Conservation (phyloP, 768 basidiomycete genomes). For the Mycena rebaudengoi region DNA sequence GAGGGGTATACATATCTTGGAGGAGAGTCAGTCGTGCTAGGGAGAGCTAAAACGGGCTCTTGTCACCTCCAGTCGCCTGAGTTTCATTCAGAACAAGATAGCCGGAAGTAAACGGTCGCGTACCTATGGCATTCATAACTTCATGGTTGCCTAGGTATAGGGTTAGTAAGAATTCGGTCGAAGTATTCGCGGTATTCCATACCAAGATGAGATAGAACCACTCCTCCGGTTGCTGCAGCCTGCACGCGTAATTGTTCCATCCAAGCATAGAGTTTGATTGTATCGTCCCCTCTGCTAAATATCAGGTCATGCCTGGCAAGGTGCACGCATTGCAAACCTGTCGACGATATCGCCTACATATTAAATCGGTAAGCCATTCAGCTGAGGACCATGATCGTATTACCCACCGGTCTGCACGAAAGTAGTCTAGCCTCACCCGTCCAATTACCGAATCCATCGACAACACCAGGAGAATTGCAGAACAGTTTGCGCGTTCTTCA, state of each 20-base stretch:
- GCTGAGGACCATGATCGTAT: background rate
- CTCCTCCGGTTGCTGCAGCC: slow-evolving; percentile 73
- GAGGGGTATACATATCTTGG: slow-evolving; percentile 83
- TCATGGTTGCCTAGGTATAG: slow-evolving; percentile 79
- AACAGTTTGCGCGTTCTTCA: slow-evolving; percentile 80
- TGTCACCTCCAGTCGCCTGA: slow-evolving; percentile 85
- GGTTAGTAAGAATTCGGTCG: background rate
- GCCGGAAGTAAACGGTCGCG: slow-evolving; percentile 18
- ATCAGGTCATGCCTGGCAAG: background rate
- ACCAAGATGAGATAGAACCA: slow-evolving; percentile 76
- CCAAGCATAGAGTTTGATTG: slow-evolving; percentile 83
- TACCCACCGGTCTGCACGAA: slow-evolving; percentile 79
- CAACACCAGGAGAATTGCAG: slow-evolving; percentile 76
- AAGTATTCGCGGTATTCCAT: background rate
- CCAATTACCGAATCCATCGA: slow-evolving; percentile 81
- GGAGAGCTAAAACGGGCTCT: background rate
- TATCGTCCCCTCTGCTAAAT: slow-evolving; percentile 80
- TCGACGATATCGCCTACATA: slow-evolving; percentile 89
- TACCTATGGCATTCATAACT: slow-evolving; percentile 91
- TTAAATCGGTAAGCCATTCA: background rate
- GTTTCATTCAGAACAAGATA: slow-evolving; percentile 14
- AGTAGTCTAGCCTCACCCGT: slow-evolving; percentile 80
- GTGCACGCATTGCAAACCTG: slow-evolving; percentile 58
- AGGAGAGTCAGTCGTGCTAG: background rate
- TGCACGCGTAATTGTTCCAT: slow-evolving; percentile 86